phyloP scores from a whole-genome alignment of 306 rosid genomes.

The Aeschynomene evenia region DNA sequence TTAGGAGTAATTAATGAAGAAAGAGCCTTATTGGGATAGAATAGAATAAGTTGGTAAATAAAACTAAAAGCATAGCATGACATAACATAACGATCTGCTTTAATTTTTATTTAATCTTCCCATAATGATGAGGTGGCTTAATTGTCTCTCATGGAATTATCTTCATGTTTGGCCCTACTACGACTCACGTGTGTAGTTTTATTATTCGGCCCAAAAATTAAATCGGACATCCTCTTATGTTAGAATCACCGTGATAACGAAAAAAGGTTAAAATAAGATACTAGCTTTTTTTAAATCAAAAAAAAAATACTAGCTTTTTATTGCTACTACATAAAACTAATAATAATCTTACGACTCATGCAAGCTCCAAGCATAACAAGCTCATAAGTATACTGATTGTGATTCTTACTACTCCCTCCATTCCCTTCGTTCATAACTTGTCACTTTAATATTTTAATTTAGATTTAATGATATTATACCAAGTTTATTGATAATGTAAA shows the following conservation, averaged over 20 bases:
- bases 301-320: too few relatives aligned
- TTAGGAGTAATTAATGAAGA: background rate
- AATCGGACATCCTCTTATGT: background rate
- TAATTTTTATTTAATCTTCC: too few relatives aligned
- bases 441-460: too few relatives aligned
- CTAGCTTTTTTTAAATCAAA: too few relatives aligned
- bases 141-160: background rate
- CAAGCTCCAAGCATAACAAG: conserved; percentile 43
- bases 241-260: background rate
- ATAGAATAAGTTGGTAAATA: background rate
- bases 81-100: too few relatives aligned
- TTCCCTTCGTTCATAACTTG: too few relatives aligned
- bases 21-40: background rate
- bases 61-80: background rate
- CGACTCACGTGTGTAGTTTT: background rate
- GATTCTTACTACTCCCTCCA: too few relatives aligned
- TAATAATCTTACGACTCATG: conserved; percentile 27
- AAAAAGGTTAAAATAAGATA: background rate
- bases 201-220: background rate
- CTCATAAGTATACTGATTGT: background rate
- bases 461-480: too few relatives aligned
- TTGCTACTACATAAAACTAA: too few relatives aligned
- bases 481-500: too few relatives aligned
- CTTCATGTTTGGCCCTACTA: background rate
- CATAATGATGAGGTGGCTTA: too few relatives aligned